Evolutionary conservation across 164 flowering plant species (phyloP).

Genomic region (Vitis amurensis): DNA sequence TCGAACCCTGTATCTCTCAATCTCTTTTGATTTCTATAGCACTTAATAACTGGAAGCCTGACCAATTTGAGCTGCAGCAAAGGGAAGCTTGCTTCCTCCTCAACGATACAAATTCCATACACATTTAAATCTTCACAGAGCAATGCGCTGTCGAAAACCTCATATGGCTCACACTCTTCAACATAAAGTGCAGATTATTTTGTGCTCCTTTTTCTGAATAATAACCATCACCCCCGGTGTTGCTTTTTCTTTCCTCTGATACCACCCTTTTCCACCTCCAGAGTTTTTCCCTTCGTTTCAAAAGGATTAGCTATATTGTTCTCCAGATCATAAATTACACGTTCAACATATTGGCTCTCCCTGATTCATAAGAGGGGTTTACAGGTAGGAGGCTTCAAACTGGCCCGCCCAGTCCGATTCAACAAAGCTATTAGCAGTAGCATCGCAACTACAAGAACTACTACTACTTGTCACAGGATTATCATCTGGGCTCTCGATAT

Average conservation of each 20-base stretch:
- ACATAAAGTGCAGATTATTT: slow-evolving; percentile 25
- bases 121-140: slow-evolving; percentile 8
- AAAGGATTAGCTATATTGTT: background rate
- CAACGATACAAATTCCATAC: no score
- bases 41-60: no score
- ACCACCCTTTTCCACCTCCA: background rate
- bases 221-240: slow-evolving; percentile 9
- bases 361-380: no score
- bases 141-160: slow-evolving; percentile 28
- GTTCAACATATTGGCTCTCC: background rate
- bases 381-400: background rate
- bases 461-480: background rate
- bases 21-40: no score
- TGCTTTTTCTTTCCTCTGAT: slow-evolving; percentile 20
- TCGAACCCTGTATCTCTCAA: no score
- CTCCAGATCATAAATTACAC: no score
- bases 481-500: background rate
- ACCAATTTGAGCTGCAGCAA: no score
- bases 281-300: no score
- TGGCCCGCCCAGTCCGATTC: slow-evolving; percentile 1
- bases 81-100: background rate
- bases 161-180: slow-evolving; percentile 11
- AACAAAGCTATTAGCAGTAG: slow-evolving; percentile 6
- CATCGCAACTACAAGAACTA: no score
- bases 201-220: slow-evolving; percentile 17